These are phyloP conservation scores for Adansonia digitata DNA, from an alignment of 345 rosid genomes.

Conservation along the genomic window DNA sequence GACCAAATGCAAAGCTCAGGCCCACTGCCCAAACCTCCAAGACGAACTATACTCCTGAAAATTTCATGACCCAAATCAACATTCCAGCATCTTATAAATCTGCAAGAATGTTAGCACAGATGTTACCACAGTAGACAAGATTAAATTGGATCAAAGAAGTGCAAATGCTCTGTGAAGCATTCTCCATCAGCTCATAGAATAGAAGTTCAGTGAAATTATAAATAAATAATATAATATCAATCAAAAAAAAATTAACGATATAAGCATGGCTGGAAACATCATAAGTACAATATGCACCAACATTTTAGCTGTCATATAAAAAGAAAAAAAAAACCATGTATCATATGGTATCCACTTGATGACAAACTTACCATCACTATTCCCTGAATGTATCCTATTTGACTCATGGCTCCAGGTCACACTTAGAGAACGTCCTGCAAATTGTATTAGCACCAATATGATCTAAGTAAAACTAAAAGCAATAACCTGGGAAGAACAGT, in stretches of 20 bases:
- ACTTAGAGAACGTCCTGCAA: constrained; percentile 69
- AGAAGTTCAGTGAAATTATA: background rate
- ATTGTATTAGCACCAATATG: constrained; percentile 12
- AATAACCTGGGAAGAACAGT: constrained; percentile 9
- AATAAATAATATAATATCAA: background rate
- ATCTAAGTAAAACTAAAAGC: constrained; percentile 11
- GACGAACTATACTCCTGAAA: constrained; percentile 77
- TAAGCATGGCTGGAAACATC: background rate
- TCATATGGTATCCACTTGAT: background rate
- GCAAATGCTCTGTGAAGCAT: background rate
- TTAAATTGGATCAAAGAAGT: background rate
- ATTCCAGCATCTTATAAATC: constrained; percentile 94
- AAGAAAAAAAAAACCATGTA: no score
- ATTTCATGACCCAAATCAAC: constrained; percentile 55
- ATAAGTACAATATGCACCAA: background rate
- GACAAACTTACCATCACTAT: constrained; percentile 75
- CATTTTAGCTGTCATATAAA: background rate
- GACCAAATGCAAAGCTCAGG: constrained; percentile 84
- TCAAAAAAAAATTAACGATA: background rate
- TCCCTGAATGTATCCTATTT: constrained; percentile 63
- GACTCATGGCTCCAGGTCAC: constrained; percentile 74
- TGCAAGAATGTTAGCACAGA: constrained; percentile 30
- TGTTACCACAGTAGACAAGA: background rate
- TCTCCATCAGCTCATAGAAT: background rate
- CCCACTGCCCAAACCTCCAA: constrained; percentile 62